phyloP scores from a whole-genome alignment of 2,329 filamentous ascomycete species.

The Xylariaceae sp. region DNA sequence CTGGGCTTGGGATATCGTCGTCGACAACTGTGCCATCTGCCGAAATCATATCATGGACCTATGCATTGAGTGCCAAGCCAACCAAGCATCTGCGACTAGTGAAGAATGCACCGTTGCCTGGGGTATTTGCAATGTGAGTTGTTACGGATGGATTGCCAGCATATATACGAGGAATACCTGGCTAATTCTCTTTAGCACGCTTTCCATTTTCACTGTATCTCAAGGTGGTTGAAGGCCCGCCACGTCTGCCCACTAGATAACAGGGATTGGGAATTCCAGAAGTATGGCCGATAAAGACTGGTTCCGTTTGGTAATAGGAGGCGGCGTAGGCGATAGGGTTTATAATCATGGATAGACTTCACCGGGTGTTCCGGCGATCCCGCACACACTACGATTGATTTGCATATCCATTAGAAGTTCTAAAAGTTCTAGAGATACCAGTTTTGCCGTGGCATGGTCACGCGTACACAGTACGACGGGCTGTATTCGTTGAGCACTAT shows the following conservation, averaged over 20 bases:
- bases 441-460: constrained; percentile 1
- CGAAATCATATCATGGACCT: constrained; percentile 99
- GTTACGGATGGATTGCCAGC: background rate
- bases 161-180: background rate
- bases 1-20: constrained; percentile 99
- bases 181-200: constrained; percentile 62
- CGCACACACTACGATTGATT: constrained; percentile 1
- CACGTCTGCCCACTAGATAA: constrained; percentile 98
- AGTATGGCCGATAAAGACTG: constrained; percentile 67
- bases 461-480: constrained; percentile 13
- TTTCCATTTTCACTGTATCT: constrained; percentile 99
- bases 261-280: constrained; percentile 99
- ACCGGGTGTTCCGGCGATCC: background rate
- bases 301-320: background rate
- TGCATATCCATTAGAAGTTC: background rate
- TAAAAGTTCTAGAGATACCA: background rate
- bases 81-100: constrained; percentile 93
- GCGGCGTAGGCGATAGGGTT: background rate
- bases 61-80: constrained; percentile 98
- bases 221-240: constrained; percentile 97
- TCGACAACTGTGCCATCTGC: constrained; percentile 99
- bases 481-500: constrained; percentile 22
- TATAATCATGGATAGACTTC: background rate
- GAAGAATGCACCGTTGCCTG: constrained; percentile 98
- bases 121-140: constrained; percentile 95